Percentiles rank a stretch among this genome's conserved stretches.
phyloP scores from a whole-genome alignment of 306 rosid genomes.

The Lathyrus oleraceus region DNA sequence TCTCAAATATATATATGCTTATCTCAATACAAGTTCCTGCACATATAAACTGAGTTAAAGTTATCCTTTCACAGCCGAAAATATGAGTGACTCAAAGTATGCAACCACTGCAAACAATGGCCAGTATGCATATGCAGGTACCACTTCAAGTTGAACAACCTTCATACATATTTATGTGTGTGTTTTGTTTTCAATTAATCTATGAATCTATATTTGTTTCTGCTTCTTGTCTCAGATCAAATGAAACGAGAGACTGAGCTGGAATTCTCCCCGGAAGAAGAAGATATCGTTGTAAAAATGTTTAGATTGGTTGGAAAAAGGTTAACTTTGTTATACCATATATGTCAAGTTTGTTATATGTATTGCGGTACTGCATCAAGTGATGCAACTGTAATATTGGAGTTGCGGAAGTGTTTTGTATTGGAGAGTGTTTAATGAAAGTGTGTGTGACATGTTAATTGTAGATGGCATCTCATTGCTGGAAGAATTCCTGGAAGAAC shows the following conservation, averaged over 20 bases:
- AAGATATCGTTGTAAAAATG: slow-evolving; percentile 18
- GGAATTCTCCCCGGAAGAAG: slow-evolving; percentile 13
- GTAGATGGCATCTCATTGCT: slow-evolving; percentile 25
- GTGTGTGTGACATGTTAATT: not conserved
- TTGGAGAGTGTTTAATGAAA: not conserved
- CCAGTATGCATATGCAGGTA: not conserved
- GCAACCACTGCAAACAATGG: not conserved
- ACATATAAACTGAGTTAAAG: not conserved
- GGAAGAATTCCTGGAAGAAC: slow-evolving; percentile 19
- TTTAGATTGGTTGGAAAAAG: slow-evolving; percentile 24
- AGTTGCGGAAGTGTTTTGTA: no score
- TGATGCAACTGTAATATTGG: no score
- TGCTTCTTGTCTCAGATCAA: not conserved
- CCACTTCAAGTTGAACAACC: not conserved
- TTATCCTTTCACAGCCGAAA: not conserved
- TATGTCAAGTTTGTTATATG: not conserved
- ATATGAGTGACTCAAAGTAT: slow-evolving; percentile 11
- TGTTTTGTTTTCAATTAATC: not conserved
- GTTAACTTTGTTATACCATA: not conserved
- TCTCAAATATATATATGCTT: not conserved
- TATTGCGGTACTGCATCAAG: no score
- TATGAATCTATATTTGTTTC: not conserved
- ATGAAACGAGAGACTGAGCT: not conserved
- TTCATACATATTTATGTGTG: not conserved
- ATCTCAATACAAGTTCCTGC: not conserved